Evolutionary conservation across 441 rosid genomes (phyloP).

Genomic region (Biscutella laevigata): DNA sequence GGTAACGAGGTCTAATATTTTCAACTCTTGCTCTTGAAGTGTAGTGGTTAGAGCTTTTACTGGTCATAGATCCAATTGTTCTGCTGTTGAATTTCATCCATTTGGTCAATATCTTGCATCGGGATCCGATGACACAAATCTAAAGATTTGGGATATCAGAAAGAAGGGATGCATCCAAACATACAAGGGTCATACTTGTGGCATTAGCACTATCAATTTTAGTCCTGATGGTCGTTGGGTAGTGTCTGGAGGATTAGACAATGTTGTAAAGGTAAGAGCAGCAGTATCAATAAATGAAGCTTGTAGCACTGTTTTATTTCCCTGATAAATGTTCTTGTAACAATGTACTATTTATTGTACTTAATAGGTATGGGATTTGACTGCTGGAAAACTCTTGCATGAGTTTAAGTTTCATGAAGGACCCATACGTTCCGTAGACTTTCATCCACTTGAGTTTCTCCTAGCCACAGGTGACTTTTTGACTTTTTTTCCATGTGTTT

Average conservation of each 20-base stretch:
- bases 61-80: constrained; percentile 84
- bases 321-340: constrained; percentile 1
- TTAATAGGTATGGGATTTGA: constrained; percentile 89
- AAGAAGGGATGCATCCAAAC: constrained; percentile 94
- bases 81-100: constrained; percentile 88
- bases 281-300: neutral
- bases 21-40: constrained; percentile 59
- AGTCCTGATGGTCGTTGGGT: constrained; percentile 99
- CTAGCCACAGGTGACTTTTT: constrained; percentile 71
- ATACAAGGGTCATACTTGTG: constrained; percentile 79
- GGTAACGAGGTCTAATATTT: constrained; percentile 27
- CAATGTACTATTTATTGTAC: constrained; percentile 1
- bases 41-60: constrained; percentile 93
- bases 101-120: constrained; percentile 94
- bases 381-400: constrained; percentile 95
- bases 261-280: constrained; percentile 66
- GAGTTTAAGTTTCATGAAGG: constrained; percentile 93
- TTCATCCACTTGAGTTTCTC: constrained; percentile 96
- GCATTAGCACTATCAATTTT: constrained; percentile 66
- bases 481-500: neutral
- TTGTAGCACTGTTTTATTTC: neutral
- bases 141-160: constrained; percentile 91
- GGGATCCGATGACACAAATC: constrained; percentile 75
- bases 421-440: constrained; percentile 70
- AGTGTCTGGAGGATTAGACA: constrained; percentile 92